Evolutionary conservation across 192 early-diverging fungal genomes (phyloP).

Genomic region (Gonapodya sp.): DNA sequence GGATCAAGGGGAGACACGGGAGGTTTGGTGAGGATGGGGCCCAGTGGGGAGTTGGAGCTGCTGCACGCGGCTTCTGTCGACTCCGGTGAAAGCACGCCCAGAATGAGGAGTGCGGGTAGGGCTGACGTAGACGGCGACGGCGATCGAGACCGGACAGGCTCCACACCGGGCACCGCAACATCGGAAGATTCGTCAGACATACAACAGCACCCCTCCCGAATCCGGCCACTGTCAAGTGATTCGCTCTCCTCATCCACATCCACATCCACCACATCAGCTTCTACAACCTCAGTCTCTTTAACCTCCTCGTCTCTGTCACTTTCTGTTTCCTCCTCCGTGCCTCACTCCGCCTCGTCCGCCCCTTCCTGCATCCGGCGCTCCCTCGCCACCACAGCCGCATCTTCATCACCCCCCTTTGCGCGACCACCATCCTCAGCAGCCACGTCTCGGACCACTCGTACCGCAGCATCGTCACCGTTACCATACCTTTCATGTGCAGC

Average conservation of each 20-base stretch:
- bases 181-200: not conserved
- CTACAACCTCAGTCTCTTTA: not conserved
- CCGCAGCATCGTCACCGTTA: too few relatives aligned
- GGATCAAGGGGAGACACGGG: too few relatives aligned
- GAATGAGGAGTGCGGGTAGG: not conserved
- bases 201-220: not conserved
- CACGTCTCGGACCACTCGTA: too few relatives aligned
- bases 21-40: not conserved
- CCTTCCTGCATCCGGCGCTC: not conserved
- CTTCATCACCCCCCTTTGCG: too few relatives aligned
- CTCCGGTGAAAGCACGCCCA: not conserved
- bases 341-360: not conserved
- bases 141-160: not conserved
- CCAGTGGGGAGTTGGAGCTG: not conserved
- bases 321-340: not conserved
- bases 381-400: too few relatives aligned
- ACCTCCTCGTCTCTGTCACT: not conserved
- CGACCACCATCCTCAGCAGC: too few relatives aligned
- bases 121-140: not conserved
- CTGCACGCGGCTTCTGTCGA: not conserved
- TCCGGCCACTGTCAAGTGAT: not conserved
- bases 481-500: too few relatives aligned
- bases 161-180: not conserved
- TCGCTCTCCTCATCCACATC: not conserved
- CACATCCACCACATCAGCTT: not conserved